Evolutionary conservation across 2,329 filamentous ascomycete genomes (phyloP), one percentile per base, ranked within the genome.

Genomic region (Cryoendolithus antarcticus): DNA sequence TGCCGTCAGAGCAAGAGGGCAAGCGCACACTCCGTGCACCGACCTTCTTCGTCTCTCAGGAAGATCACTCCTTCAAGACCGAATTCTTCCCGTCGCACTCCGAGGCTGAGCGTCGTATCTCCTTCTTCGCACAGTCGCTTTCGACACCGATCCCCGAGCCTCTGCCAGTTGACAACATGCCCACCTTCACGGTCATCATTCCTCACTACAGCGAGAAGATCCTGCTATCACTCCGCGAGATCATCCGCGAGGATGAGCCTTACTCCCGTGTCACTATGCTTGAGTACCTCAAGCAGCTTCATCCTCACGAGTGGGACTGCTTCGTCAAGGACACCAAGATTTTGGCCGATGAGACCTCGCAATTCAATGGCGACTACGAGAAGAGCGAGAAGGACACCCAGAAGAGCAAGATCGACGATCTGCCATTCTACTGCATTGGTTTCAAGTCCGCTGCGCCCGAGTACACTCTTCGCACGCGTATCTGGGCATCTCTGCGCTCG

Each of bases 311-410:
- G 61, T 98, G 91, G 91, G 91, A 98, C 57, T 98, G 91, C 69
- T 98, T 98, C 59, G 91, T 98, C 57, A 98, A 98, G 71, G 91
- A 98, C 57, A 98, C 91, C 54, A 98, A 98, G 72, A 98, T 98
- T 64, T 69, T 98, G 29, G 93, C 91, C 1, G 91, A 98, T 52
- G 91, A 98, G 66, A 94, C 88, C 0, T 93, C 88, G 6, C 86
- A 93, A 59, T 89, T 93, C 70, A 91, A 89, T 47, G 86, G 85
- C 32, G 86, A 94, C 41, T 72, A 77, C 32, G 91, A 96, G 58
- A 96, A 96, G 71, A 75, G 67, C 40, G 91, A 96, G 58, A 93
- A 93, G 69, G 86, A 96, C 54, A 86, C 82, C 0, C 83, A 82
- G 42, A 96, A 96, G 77, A 95, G 82, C 77, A 98, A 98, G 77